Base-by-base conservation (phyloP, 345 rosid genomes). In the Rhizophora mangle region DNA sequence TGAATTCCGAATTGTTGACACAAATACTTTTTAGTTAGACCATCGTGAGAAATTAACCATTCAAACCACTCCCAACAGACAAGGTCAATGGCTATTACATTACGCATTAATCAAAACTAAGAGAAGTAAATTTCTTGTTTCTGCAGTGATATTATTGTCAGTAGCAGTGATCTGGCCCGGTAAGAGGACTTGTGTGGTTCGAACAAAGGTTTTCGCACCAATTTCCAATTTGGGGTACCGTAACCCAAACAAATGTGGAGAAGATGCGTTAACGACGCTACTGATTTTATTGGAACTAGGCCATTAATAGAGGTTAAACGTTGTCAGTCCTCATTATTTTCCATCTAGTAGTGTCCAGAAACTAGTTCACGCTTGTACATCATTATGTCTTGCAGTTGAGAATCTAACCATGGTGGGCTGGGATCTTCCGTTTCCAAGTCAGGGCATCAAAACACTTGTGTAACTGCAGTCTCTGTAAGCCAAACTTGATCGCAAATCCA, bases 261-360 rank as follows among this genome's bases (percentile, higher is more conserved):
- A 79, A 88, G 98, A 82, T 96, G 98, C 76, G 98, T 96, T 60
- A 94, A 91, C 73, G 97, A 94, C 78, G 69, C 89, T 72, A 97
- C 98, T 71, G 89, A 94, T 81, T 94, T 87, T 71, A 85, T 94
- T 59, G 98, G 91, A 85, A 82, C 96, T 58, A 97, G 91, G 81
- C 97, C 91, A 72, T 36, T 94, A 68, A 46, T 94, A 59, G 95
- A 94, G 79, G 43, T 68, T 64, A 82, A 85, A 78, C 89, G 91
- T 82, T 85, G 76, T 79, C 85, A 63, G 79, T 89, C 85, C 67
- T 89, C 97, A 64, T 66, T 91, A 65, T 76, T 94, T 56, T 34
- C 57, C 65, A 75, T 65, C 63, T 61, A 39, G 37, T 39, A 29
- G 51, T 19, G 68, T 39, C 68, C 15, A 29, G 63, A 60, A 47